These are phyloP conservation scores for Conoideocrella luteorostrata DNA, from an alignment of 2,329 filamentous ascomycete species.

Conservation along the genomic window DNA sequence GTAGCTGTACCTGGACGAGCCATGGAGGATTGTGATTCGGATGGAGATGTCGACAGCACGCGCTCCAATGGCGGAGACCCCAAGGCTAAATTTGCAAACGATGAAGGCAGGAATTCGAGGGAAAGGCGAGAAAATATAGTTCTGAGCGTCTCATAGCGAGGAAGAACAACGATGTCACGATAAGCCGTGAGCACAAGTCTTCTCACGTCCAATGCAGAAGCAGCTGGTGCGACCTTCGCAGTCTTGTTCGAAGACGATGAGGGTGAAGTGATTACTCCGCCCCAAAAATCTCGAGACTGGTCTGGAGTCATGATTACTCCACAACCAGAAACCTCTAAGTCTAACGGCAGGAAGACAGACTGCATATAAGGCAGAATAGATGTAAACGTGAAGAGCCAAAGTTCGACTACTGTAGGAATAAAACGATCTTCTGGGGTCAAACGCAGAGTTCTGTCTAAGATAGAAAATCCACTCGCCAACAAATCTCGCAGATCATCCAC, in stretches of 20 bases:
- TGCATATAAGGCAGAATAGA: conserved; percentile 89
- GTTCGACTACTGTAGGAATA: conserved; percentile 84
- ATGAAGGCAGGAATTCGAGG: conserved; percentile 65
- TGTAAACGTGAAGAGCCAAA: conserved; percentile 92
- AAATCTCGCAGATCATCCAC: conserved; percentile 73
- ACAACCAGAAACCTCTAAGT: conserved; percentile 84
- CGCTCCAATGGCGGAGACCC: conserved; percentile 47
- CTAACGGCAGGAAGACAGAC: conserved; percentile 86
- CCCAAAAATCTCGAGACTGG: conserved; percentile 88
- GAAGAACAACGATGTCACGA: conserved; percentile 81
- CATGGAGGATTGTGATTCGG: conserved; percentile 38
- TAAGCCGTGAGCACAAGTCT: conserved; percentile 82
- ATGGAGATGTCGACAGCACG: conserved; percentile 45
- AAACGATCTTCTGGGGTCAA: conserved; percentile 77
- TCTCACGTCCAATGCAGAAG: conserved; percentile 70
- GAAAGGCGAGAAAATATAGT: conserved; percentile 84
- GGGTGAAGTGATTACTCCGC: conserved; percentile 50
- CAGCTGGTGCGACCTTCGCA: conserved; percentile 40
- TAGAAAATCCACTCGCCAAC: conserved; percentile 73
- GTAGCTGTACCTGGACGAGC: conserved; percentile 66
- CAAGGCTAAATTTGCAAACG: conserved; percentile 44
- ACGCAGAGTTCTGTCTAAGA: conserved; percentile 75
- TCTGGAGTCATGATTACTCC: conserved; percentile 72
- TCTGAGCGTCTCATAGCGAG: conserved; percentile 82
- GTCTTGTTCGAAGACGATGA: conserved; percentile 27